Conservation (phyloP, 345 rosid genomes). For the Fremontodendron californicum region DNA sequence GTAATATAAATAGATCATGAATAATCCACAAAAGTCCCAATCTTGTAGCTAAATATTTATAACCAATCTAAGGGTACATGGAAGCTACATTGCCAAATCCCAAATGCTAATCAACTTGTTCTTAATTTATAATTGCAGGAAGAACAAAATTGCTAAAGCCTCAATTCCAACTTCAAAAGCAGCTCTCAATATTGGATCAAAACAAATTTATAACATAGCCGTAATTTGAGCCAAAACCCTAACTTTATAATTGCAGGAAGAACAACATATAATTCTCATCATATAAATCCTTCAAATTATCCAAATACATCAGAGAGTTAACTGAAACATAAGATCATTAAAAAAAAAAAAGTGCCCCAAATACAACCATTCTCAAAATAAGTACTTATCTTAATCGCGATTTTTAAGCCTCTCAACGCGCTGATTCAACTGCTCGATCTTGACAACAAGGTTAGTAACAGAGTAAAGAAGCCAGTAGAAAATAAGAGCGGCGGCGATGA, state of each 20-base stretch:
- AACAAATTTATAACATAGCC: neutral
- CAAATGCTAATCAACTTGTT: neutral
- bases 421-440: conserved; percentile 67
- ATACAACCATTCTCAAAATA: neutral
- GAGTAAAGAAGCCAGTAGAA: conserved; percentile 87
- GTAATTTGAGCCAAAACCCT: neutral
- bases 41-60: neutral
- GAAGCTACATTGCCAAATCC: neutral
- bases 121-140: neutral
- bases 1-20: neutral
- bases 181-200: neutral
- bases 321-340: neutral
- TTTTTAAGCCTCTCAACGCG: conserved; percentile 69
- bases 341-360: neutral
- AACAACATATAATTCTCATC: neutral
- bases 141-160: neutral
- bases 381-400: conserved; percentile 23
- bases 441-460: conserved; percentile 60
- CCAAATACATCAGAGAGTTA: neutral
- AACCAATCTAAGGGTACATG: neutral
- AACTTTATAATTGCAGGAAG: neutral
- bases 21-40: neutral
- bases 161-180: neutral
- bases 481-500: conserved; percentile 66
- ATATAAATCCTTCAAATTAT: neutral